Evolutionary conservation across 352 stramenopile species (phyloP), one percentile per base, ranked within the genome.

Genomic region (Discostella stelligera): DNA sequence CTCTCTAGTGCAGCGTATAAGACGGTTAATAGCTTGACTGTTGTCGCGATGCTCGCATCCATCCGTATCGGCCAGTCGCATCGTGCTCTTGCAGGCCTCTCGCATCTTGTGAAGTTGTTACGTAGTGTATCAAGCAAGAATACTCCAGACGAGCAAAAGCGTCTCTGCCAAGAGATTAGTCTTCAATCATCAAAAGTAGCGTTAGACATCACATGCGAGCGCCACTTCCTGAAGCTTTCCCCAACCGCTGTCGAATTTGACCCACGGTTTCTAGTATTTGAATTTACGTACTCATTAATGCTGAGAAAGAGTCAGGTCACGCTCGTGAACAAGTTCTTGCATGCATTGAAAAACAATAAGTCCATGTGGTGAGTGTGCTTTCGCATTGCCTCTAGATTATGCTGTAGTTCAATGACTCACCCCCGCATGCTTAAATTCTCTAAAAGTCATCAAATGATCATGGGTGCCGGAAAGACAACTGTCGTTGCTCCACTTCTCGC

Each of bases 401-500:
- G 11, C 4, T 44, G 37, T 10, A 2, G 11, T 14, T 44, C 37
- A 44, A 44, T 14, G 7, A 44, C 37, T 14, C 2, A 44, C 37
- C 37, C 2, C 2, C 11, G 37, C 37, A 14, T 8, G 37, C 37
- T 44, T 44, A 6, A 44, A 14, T 44, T 14, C 37, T 14, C 37
- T 14, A 44, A 41, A 3, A 44, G 37, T 60, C 90, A 95, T 77
- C 91, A 99, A 92, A 99, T 99, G 98, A 99, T 99, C 86, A 99
- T 99, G 98, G 98, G 98, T 21, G 97, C 96, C 3, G 98, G 98
- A 21, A 99, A 99, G 85, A 99, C 98, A 0, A 99, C 97, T 2
- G 98, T 99, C 1, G 97, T 99, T 10, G 97, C 96, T 5, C 98
- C 98, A 44, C 83, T 99, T 37, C 89, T 99, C 73, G 98, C 97